Evolutionary conservation across 768 basidiomycete genomes (phyloP).

Genomic region (Collybia nuda): DNA sequence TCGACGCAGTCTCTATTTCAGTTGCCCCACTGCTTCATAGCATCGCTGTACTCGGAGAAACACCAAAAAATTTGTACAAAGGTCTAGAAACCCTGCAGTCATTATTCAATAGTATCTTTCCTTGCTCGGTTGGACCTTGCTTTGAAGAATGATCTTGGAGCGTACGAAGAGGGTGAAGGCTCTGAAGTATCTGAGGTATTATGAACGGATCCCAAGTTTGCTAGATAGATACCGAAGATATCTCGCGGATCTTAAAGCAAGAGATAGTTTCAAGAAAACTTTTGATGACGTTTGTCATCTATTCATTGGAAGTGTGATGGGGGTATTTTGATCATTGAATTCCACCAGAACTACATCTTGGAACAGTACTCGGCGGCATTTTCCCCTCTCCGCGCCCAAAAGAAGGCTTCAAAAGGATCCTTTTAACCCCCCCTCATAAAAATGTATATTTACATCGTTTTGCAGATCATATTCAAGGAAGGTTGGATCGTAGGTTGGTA

Average conservation of each 20-base stretch:
- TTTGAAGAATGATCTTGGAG: conserved; percentile 51
- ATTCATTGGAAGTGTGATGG: no score
- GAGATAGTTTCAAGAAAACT: conserved; percentile 55
- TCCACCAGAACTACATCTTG: no score
- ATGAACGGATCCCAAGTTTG: conserved; percentile 43
- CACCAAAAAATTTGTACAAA: conserved; percentile 36
- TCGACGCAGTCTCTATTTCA: conserved; percentile 51
- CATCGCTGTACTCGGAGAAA: conserved; percentile 36
- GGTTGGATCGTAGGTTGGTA: no score
- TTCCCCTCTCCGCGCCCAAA: no score
- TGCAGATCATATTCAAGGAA: no score
- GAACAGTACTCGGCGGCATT: no score
- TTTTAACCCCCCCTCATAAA: no score
- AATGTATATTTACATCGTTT: no score
- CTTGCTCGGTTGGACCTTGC: conserved; percentile 46
- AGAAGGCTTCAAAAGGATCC: no score
- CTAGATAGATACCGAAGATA: conserved; percentile 53
- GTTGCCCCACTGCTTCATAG: conserved; percentile 37
- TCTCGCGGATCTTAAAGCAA: conserved; percentile 40
- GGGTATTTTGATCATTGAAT: no score
- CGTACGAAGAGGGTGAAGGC: conserved; percentile 48
- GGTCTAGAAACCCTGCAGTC: conserved; percentile 48
- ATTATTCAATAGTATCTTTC: conserved; percentile 56
- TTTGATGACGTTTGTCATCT: conserved; percentile 42
- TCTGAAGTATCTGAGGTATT: conserved; percentile 40